Percentiles rank a stretch among this genome's conserved stretches.
Conservation (phyloP, 345 rosid genomes). For the Mallotus nudiflorus region DNA sequence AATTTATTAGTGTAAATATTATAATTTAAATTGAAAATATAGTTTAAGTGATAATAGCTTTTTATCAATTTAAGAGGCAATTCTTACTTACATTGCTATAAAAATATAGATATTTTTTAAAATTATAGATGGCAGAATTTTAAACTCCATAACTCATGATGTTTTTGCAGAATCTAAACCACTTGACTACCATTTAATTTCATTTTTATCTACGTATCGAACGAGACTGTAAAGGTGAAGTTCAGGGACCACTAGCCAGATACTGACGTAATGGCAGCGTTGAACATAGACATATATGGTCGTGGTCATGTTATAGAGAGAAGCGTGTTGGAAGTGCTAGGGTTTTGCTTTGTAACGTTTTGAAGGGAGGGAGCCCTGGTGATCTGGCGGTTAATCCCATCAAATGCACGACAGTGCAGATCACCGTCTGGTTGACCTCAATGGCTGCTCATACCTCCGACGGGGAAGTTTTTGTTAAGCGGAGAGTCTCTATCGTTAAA, state of each 20-base stretch:
- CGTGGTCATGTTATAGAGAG: conserved; percentile 21
- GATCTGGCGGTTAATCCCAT: conserved; percentile 16
- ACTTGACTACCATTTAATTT: too few relatives aligned
- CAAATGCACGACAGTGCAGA: conserved; percentile 21
- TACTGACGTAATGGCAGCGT: conserved; percentile 4
- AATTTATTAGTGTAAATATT: too few relatives aligned
- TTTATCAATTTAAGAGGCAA: too few relatives aligned
- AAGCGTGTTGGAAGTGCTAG: conserved; percentile 19
- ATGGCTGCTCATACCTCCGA: conserved; percentile 16
- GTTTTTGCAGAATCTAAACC: too few relatives aligned
- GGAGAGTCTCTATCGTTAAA: conserved; percentile 14
- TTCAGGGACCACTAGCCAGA: not conserved
- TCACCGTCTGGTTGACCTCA: conserved; percentile 19
- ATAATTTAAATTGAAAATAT: too few relatives aligned
- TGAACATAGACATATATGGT: conserved; percentile 17
- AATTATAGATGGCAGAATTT: too few relatives aligned
- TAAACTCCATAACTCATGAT: too few relatives aligned
- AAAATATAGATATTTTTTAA: too few relatives aligned
- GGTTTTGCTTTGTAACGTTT: conserved; percentile 16
- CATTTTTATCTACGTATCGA: too few relatives aligned
- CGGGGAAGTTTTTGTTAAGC: conserved; percentile 13
- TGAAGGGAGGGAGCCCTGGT: conserved; percentile 10
- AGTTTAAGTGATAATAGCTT: too few relatives aligned
- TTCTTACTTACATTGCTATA: too few relatives aligned
- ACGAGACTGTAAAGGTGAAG: conserved; percentile 21